A percentile compares a stretch with the other conserved stretches of the same genome.
Conservation (phyloP, 1,284 basidiomycete genomes). For the Neonothopanus nambi region DNA sequence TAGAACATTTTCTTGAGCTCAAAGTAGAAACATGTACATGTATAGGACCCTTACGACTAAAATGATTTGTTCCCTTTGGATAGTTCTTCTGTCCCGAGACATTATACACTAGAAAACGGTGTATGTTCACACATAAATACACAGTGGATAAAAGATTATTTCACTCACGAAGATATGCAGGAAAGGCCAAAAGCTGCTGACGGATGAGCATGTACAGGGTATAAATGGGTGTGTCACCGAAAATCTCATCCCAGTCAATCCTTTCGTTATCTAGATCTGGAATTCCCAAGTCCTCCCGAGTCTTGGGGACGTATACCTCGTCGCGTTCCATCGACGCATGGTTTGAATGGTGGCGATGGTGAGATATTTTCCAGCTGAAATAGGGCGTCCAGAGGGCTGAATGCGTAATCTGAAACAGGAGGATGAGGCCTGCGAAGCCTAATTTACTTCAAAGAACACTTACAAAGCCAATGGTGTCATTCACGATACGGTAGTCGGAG, state of each 20-base stretch:
- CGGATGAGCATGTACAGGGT: slow-evolving; percentile 53
- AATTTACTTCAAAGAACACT: no score
- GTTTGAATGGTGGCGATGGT: slow-evolving; percentile 39
- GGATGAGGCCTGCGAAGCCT: background rate
- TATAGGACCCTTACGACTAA: slow-evolving; percentile 34
- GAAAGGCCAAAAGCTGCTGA: slow-evolving; percentile 69
- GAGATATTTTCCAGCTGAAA: slow-evolving; percentile 41
- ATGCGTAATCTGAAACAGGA: slow-evolving; percentile 33
- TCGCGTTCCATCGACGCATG: slow-evolving; percentile 51
- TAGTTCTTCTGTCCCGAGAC: slow-evolving; percentile 50
- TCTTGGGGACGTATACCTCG: slow-evolving; percentile 38
- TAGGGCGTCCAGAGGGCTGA: slow-evolving; percentile 37
- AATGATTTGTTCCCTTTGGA: slow-evolving; percentile 47
- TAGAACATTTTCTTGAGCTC: no score
- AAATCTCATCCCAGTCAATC: slow-evolving; percentile 50
- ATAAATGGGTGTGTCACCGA: slow-evolving; percentile 60
- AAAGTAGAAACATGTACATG: no score
- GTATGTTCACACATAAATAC: no score
- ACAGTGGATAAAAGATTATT: no score
- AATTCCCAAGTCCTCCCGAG: slow-evolving; percentile 37
- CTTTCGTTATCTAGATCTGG: slow-evolving; percentile 36
- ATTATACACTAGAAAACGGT: slow-evolving; percentile 37
- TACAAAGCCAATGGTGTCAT: slow-evolving; percentile 45
- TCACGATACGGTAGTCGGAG: slow-evolving; percentile 27
- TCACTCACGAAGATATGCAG: slow-evolving; percentile 49